Conservation (phyloP, 164 flowering plant species). For the Buxus sempervirens region DNA sequence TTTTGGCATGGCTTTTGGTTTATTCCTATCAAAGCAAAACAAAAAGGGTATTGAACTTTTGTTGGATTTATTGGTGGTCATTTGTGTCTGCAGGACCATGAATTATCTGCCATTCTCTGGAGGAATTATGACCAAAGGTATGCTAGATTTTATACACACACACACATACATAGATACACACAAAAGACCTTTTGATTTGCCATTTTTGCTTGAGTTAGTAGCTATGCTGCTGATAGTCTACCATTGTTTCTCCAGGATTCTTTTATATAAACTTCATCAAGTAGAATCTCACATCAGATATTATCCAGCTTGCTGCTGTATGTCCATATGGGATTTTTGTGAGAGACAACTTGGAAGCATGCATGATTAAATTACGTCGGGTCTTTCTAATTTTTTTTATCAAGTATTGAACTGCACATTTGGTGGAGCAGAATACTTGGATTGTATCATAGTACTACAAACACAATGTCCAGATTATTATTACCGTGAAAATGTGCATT, state of each 20-base stretch:
- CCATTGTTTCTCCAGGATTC: not conserved
- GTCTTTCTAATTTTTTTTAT: not conserved
- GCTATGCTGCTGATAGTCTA: not conserved
- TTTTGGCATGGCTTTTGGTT: not conserved
- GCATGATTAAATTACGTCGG: not conserved
- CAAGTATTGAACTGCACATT: not conserved
- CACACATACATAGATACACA: too few species aligned
- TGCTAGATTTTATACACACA: too few species aligned
- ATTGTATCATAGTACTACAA: not conserved
- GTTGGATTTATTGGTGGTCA: not conserved
- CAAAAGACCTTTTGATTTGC: not conserved
- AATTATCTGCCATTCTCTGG: constrained; percentile 19
- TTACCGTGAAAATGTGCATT: not conserved
- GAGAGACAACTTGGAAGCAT: not conserved
- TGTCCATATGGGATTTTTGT: not conserved
- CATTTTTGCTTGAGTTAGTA: not conserved
- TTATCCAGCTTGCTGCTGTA: not conserved
- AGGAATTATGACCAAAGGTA: constrained; percentile 39
- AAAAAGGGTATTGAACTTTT: not conserved
- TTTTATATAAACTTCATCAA: not conserved
- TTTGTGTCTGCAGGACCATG: constrained; percentile 27
- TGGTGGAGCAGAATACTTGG: not conserved
- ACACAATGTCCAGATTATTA: not conserved
- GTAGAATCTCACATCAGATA: not conserved
- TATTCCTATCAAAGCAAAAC: not conserved